Evolutionary conservation across 2,329 filamentous ascomycete species (phyloP).

Genomic region (Epichloe gansuensis): DNA sequence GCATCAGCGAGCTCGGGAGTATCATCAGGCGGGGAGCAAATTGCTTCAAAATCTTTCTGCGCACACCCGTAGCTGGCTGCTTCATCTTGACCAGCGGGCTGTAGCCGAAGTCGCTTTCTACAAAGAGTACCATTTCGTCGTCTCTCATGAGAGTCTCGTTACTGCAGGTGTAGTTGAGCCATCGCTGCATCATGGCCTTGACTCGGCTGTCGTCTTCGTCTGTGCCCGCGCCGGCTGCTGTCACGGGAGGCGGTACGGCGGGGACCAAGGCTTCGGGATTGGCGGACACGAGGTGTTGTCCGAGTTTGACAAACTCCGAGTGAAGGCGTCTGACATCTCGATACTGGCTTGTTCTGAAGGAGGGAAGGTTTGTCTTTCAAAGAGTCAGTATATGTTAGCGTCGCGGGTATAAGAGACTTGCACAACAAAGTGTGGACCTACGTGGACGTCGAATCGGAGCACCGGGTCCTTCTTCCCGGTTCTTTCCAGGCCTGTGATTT

Average conservation of each 20-base stretch:
- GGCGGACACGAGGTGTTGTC: conserved; percentile 89
- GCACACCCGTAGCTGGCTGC: conserved; percentile 90
- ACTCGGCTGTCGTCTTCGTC: conserved; percentile 89
- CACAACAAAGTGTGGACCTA: conserved; percentile 29
- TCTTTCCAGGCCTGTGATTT: conserved; percentile 86
- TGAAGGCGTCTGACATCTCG: conserved; percentile 92
- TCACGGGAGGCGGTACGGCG: conserved; percentile 86
- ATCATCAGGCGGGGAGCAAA: conserved; percentile 97
- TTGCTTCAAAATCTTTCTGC: conserved; percentile 92
- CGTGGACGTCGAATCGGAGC: conserved; percentile 89
- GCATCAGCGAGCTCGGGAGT: conserved; percentile 88
- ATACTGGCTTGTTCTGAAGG: conserved; percentile 95
- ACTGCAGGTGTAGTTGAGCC: conserved; percentile 86
- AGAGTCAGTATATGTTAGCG: conserved; percentile 1
- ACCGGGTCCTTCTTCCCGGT: conserved; percentile 94
- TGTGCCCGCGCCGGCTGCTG: conserved; percentile 86
- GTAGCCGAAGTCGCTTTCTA: conserved; percentile 98
- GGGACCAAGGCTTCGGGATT: conserved; percentile 93
- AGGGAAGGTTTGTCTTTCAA: conserved; percentile 85
- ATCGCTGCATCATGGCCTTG: conserved; percentile 81
- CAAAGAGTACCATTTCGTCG: conserved; percentile 94
- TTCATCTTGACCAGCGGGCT: conserved; percentile 91
- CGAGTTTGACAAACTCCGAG: conserved; percentile 93
- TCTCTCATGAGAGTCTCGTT: conserved; percentile 90
- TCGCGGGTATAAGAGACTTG: background rate